Conservation (phyloP, 176 grass and related monocot genomes). For the Bromus sterilis region DNA sequence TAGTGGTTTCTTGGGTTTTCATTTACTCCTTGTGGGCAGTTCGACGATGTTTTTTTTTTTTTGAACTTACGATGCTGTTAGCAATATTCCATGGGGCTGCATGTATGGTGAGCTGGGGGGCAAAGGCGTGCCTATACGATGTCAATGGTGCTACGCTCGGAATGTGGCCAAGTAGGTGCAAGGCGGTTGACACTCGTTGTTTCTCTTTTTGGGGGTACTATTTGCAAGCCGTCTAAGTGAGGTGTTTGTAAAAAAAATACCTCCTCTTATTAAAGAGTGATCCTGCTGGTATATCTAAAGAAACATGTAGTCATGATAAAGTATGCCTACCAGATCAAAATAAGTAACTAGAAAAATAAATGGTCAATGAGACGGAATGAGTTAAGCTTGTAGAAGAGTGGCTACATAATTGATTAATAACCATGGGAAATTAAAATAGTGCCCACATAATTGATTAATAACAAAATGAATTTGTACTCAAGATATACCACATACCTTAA, state of each 20-base stretch:
- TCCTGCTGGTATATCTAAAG: background rate
- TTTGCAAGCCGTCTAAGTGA: background rate
- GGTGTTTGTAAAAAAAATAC: background rate
- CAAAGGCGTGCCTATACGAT: background rate
- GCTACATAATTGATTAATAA: background rate
- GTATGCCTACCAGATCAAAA: background rate
- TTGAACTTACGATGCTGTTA: too few relatives aligned
- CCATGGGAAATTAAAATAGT: background rate
- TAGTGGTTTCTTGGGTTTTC: background rate
- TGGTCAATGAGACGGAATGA: background rate
- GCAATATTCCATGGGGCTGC: background rate
- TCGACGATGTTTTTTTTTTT: too few relatives aligned
- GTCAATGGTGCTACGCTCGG: background rate
- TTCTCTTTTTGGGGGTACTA: background rate
- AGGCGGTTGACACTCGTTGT: background rate
- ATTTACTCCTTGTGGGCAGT: background rate
- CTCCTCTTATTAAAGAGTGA: background rate
- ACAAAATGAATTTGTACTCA: background rate
- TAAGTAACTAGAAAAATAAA: background rate
- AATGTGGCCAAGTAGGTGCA: background rate
- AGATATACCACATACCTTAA: background rate
- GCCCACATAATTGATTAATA: background rate
- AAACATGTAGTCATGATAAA: background rate
- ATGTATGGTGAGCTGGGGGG: background rate
- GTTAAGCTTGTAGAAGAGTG: background rate